Percentiles rank a stretch among this genome's conserved stretches.
Evolutionary conservation across 2,329 filamentous ascomycete genomes (phyloP).

Genomic region (Colletotrichum musae): DNA sequence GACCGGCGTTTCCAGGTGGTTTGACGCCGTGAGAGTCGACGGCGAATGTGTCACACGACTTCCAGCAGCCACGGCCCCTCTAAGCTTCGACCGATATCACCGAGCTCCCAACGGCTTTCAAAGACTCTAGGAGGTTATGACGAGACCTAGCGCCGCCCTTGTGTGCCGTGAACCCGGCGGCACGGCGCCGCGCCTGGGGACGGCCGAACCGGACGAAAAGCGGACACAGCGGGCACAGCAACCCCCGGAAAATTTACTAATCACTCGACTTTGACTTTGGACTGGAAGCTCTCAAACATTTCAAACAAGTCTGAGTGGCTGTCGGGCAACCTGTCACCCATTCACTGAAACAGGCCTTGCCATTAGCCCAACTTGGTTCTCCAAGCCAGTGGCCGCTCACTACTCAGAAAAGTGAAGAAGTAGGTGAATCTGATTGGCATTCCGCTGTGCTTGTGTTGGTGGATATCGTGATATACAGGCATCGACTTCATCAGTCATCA

Average conservation of each 20-base stretch:
- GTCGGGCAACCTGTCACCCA: too few species aligned
- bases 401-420: too few species aligned
- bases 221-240: neutral
- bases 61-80: neutral
- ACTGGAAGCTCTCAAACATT: too few species aligned
- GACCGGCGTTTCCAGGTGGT: neutral
- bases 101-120: neutral
- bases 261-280: too few species aligned
- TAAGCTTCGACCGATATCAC: slow-evolving; percentile 8
- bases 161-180: neutral
- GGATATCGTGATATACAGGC: neutral
- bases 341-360: too few species aligned
- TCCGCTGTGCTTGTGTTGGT: neutral
- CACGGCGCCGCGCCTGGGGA: neutral
- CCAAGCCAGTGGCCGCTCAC: too few species aligned
- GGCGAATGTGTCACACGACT: neutral
- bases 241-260: neutral
- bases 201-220: neutral
- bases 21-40: neutral
- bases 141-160: neutral
- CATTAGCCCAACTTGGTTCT: too few species aligned
- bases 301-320: too few species aligned
- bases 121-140: neutral
- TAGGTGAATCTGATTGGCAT: too few species aligned
- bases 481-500: neutral